These are phyloP conservation scores for Endothia cerciana DNA, from an alignment of 2,329 filamentous ascomycete species.

Conservation along the genomic window DNA sequence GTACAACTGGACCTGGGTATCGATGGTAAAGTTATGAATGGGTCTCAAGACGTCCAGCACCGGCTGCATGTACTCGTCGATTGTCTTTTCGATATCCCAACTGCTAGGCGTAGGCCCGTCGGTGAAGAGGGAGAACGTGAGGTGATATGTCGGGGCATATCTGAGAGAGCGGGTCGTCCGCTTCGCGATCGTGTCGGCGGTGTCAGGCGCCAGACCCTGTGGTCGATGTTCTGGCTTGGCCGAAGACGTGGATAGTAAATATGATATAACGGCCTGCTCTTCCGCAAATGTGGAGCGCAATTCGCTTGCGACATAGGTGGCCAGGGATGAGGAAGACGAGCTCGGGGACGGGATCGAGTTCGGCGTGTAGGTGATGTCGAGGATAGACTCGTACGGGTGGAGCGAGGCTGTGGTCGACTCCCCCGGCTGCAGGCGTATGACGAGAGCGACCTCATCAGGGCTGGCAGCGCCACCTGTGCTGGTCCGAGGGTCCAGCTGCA, in stretches of 20 bases:
- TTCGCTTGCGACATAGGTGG: constrained; percentile 77
- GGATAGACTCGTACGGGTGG: constrained; percentile 68
- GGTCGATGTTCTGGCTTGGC: constrained; percentile 45
- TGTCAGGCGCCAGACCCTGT: constrained; percentile 52
- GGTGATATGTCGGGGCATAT: constrained; percentile 90
- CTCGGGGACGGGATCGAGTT: constrained; percentile 69
- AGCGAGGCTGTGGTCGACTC: constrained; percentile 65
- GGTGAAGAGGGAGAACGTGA: constrained; percentile 95
- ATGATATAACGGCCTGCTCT: constrained; percentile 84
- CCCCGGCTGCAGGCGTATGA: constrained; percentile 70
- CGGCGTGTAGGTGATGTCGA: constrained; percentile 78
- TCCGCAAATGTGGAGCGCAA: constrained; percentile 80
- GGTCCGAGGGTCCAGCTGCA: constrained; percentile 60
- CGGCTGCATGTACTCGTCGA: constrained; percentile 80
- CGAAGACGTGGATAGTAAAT: constrained; percentile 67
- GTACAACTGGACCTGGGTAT: constrained; percentile 95
- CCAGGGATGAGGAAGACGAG: constrained; percentile 73
- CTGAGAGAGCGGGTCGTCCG: constrained; percentile 85
- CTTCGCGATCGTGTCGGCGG: constrained; percentile 62
- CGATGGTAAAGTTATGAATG: constrained; percentile 94
- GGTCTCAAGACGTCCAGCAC: constrained; percentile 77
- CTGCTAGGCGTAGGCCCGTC: constrained; percentile 76
- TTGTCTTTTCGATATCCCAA: constrained; percentile 87
- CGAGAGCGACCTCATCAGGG: constrained; percentile 63
- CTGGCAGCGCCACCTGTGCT: constrained; percentile 42